Percentiles rank a stretch among this genome's conserved stretches.
These are phyloP conservation scores for Trichopus zeylanicus DNA, from an alignment of 116 monocot species.

Conservation along the genomic window DNA sequence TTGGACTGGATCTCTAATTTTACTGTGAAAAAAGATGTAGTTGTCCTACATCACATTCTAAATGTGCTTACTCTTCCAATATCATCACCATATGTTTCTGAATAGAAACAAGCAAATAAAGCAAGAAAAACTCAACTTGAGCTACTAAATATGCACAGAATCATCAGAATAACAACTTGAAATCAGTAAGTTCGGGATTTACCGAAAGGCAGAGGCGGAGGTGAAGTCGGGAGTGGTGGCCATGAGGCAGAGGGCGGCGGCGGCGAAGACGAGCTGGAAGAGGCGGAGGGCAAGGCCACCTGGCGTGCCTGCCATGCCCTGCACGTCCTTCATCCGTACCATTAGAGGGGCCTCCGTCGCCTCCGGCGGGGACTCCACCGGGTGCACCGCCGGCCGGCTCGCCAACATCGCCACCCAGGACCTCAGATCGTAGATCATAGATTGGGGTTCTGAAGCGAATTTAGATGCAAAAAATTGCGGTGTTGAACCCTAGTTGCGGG, in stretches of 20 bases:
- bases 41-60: too few species aligned
- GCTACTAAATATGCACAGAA: not conserved
- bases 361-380: slow-evolving; percentile 48
- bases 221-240: slow-evolving; percentile 72
- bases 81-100: too few species aligned
- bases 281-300: slow-evolving; percentile 69
- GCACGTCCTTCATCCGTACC: slow-evolving; percentile 82
- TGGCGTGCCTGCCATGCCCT: slow-evolving; percentile 75
- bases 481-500: not conserved
- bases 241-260: slow-evolving; percentile 65
- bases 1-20: too few species aligned
- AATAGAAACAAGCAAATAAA: too few species aligned
- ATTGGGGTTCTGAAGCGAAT: not conserved
- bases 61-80: too few species aligned
- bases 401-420: slow-evolving; percentile 1
- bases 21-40: too few species aligned
- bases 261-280: slow-evolving; percentile 57
- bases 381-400: slow-evolving; percentile 84
- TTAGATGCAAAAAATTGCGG: not conserved
- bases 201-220: slow-evolving; percentile 90
- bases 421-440: not conserved
- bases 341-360: slow-evolving; percentile 34
- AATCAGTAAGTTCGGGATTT: not conserved
- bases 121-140: not conserved
- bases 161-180: not conserved